These are phyloP conservation scores for Hyphopichia buzzinii DNA, from an alignment of 1,139 yeast genomes.

Conservation along the genomic window DNA sequence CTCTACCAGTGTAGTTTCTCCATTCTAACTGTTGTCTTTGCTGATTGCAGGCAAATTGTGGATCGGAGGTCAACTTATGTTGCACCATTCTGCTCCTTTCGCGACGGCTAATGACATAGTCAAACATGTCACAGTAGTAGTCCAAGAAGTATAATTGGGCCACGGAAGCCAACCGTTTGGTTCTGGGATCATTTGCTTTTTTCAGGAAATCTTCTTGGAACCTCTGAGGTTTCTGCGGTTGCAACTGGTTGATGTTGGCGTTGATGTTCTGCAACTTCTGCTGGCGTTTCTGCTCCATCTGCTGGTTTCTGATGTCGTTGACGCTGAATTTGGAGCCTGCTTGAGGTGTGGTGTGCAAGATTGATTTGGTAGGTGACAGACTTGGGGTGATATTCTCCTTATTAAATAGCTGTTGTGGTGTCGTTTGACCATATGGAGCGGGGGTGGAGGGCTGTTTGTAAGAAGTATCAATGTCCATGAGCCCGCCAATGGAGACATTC, in stretches of 20 bases:
- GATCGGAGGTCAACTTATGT: constrained; percentile 48
- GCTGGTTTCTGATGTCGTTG: constrained; percentile 7
- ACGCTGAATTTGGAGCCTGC: constrained; percentile 2
- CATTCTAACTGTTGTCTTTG: constrained; percentile 66
- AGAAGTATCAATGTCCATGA: constrained; percentile 43
- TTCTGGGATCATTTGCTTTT: constrained; percentile 70
- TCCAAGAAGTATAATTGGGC: constrained; percentile 83
- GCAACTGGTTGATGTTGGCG: constrained; percentile 38
- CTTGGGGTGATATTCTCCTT: constrained; percentile 48
- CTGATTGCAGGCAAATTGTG: constrained; percentile 33
- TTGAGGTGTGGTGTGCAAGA: constrained; percentile 34
- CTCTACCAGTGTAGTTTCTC: constrained; percentile 80
- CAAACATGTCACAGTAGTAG: constrained; percentile 94
- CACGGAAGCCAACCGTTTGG: constrained; percentile 84
- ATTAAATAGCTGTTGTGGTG: constrained; percentile 21
- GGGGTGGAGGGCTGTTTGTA: constrained; percentile 16
- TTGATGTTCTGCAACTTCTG: constrained; percentile 13
- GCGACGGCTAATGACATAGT: constrained; percentile 83
- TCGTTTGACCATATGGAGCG: constrained; percentile 3
- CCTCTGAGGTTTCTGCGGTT: constrained; percentile 22
- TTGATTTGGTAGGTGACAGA: constrained; percentile 43
- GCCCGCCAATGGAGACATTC: constrained; percentile 38
- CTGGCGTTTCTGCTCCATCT: constrained; percentile 5
- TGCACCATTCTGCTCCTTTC: constrained; percentile 73
- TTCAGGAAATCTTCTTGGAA: constrained; percentile 48